phyloP scores from a whole-genome alignment of 2,329 filamentous ascomycete species.

The Albophoma yamanashiensis region DNA sequence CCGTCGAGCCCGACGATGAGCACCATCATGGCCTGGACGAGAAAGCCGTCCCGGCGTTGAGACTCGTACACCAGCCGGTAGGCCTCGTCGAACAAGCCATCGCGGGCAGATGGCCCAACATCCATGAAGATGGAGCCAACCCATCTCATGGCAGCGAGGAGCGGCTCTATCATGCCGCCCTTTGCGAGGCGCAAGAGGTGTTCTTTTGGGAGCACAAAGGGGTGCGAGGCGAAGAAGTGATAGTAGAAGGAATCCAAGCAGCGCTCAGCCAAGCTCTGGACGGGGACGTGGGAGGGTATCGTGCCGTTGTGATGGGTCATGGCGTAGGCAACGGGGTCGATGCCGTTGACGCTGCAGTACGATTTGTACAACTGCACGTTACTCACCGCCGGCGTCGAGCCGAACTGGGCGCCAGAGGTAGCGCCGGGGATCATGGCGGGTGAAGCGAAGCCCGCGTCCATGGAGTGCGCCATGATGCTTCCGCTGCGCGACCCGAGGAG shows the following conservation, averaged over 20 bases:
- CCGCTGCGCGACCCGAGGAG: constrained; percentile 13
- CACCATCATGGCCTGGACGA: constrained; percentile 69
- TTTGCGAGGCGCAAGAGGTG: constrained; percentile 36
- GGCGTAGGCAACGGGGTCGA: constrained; percentile 10
- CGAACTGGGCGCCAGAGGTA: constrained; percentile 11
- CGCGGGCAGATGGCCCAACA: constrained; percentile 27
- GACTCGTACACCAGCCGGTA: constrained; percentile 37
- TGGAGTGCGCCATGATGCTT: constrained; percentile 1
- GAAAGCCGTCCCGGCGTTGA: constrained; percentile 43
- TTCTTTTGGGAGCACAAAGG: constrained; percentile 44
- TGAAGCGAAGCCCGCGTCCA: constrained; percentile 3
- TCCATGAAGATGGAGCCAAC: constrained; percentile 46
- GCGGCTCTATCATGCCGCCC: constrained; percentile 34
- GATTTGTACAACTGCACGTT: constrained; percentile 30
- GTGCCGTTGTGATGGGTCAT: constrained; percentile 6
- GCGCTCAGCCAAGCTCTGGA: constrained; percentile 33
- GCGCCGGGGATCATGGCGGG: constrained; percentile 3
- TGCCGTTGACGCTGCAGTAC: constrained; percentile 14
- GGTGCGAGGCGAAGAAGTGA: constrained; percentile 47
- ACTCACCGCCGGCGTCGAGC: constrained; percentile 5
- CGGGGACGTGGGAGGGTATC: constrained; percentile 10
- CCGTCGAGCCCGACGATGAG: constrained; percentile 71
- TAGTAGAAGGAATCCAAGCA: constrained; percentile 49
- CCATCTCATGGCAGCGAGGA: constrained; percentile 45
- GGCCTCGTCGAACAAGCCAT: constrained; percentile 48